Evolutionary conservation across 176 grass and related monocot species (phyloP).

Genomic region (Cenchrus americanus): DNA sequence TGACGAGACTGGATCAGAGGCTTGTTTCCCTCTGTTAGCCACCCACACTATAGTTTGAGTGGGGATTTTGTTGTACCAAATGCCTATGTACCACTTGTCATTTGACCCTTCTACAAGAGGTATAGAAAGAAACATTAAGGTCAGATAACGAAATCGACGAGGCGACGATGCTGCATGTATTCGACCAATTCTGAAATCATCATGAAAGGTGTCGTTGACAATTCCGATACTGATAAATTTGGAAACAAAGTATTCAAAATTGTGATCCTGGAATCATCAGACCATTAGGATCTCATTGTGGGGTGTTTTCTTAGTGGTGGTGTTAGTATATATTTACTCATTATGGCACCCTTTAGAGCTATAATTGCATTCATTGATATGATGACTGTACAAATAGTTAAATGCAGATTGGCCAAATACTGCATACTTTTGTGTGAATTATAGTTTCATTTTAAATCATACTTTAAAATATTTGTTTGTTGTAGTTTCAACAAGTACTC

Average conservation of each 20-base stretch:
- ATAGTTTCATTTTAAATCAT: too few species aligned
- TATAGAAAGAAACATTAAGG: neutral
- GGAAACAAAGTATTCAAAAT: neutral
- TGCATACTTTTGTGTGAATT: neutral
- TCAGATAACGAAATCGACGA: neutral
- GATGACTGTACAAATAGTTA: neutral
- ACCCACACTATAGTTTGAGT: constrained; percentile 51
- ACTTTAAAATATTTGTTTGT: neutral
- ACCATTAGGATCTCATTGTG: neutral
- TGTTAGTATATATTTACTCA: neutral
- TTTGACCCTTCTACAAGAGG: neutral
- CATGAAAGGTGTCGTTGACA: neutral
- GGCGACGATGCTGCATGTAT: neutral
- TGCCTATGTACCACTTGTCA: constrained; percentile 45
- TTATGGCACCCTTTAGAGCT: neutral
- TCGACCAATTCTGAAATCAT: neutral
- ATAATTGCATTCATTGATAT: neutral
- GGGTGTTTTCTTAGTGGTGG: neutral
- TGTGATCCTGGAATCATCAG: neutral
- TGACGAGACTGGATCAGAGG: constrained; percentile 32
- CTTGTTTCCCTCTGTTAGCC: constrained; percentile 49
- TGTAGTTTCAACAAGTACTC: too few species aligned
- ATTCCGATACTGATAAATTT: neutral
- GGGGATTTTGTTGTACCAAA: constrained; percentile 57
- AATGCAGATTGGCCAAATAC: neutral